phyloP scores from a whole-genome alignment of 169 alveolate species.

The Babesia bovis region DNA sequence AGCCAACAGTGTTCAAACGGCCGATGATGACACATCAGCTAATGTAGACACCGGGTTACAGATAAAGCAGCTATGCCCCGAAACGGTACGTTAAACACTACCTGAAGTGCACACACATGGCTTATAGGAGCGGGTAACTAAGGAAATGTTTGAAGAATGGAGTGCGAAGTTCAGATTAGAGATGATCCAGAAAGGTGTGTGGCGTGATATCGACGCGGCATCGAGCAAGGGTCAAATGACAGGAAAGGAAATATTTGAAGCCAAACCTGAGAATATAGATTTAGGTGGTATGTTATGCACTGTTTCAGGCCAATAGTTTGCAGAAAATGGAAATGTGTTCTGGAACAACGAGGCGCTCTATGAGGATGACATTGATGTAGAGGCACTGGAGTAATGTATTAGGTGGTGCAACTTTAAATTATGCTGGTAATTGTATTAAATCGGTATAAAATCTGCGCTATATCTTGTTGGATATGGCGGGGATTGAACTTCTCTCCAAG shows the following conservation, averaged over 20 bases:
- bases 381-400: slow-evolving; percentile 17
- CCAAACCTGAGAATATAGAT: slow-evolving; percentile 13
- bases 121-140: slow-evolving; percentile 21
- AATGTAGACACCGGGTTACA: slow-evolving; percentile 22
- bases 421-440: neutral
- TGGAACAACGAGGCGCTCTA: slow-evolving; percentile 48
- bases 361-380: slow-evolving; percentile 34
- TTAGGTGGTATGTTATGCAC: slow-evolving; percentile 8
- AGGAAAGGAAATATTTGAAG: slow-evolving; percentile 28
- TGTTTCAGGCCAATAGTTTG: neutral
- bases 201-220: slow-evolving; percentile 35
- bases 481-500: slow-evolving; percentile 31
- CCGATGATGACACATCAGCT: neutral
- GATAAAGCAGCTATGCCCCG: slow-evolving; percentile 24
- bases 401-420: neutral
- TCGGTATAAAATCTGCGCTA: neutral
- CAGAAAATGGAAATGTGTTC: slow-evolving; percentile 47
- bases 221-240: slow-evolving; percentile 31
- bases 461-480: slow-evolving; percentile 20
- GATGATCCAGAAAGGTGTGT: slow-evolving; percentile 38
- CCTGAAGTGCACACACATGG: neutral
- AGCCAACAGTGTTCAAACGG: slow-evolving; percentile 1
- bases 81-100: slow-evolving; percentile 5
- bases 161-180: slow-evolving; percentile 20
- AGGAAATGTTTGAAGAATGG: slow-evolving; percentile 30